Evolutionary conservation across 768 basidiomycete species (phyloP).

Genomic region (Scleroderma bovista): DNA sequence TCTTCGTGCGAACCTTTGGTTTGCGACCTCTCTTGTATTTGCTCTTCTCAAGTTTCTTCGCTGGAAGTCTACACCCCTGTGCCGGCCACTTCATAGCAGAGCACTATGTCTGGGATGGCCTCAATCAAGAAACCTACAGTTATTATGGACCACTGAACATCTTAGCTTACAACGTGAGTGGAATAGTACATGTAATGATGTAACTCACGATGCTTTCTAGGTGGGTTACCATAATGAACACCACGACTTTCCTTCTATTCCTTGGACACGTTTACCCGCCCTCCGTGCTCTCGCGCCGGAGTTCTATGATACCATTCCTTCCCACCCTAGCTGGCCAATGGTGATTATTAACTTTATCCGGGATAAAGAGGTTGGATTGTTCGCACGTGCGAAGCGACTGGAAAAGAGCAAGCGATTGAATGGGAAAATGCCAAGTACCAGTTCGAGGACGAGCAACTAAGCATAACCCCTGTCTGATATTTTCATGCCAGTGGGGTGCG

Average conservation of each 20-base stretch:
- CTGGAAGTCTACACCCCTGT: conserved; percentile 91
- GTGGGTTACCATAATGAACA: conserved; percentile 99
- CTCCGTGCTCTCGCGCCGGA: conserved; percentile 83
- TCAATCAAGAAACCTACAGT: conserved; percentile 93
- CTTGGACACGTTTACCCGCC: conserved; percentile 90
- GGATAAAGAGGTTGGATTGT: conserved; percentile 83
- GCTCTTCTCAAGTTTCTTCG: conserved; percentile 88
- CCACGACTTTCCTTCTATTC: conserved; percentile 95
- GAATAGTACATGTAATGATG: not conserved
- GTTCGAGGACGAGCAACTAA: conserved; percentile 10
- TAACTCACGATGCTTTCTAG: conserved; percentile 31
- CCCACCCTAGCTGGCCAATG: conserved; percentile 92
- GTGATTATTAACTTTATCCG: conserved; percentile 92
- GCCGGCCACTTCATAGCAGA: conserved; percentile 98
- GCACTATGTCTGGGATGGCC: conserved; percentile 90
- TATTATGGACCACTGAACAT: conserved; percentile 92
- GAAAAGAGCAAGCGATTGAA: conserved; percentile 30
- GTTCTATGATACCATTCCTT: conserved; percentile 83
- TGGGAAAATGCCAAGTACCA: conserved; percentile 13
- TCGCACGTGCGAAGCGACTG: conserved; percentile 77
- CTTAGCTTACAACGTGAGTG: conserved; percentile 85
- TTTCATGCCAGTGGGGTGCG: not conserved
- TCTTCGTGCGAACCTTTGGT: conserved; percentile 50
- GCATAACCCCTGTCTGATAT: not conserved
- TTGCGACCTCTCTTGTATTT: conserved; percentile 66